A percentile compares a stretch with the other conserved stretches of the same genome.
These are phyloP conservation scores for Tolypocladium tropicale DNA, from an alignment of 2,329 filamentous ascomycete species.

Conservation along the genomic window DNA sequence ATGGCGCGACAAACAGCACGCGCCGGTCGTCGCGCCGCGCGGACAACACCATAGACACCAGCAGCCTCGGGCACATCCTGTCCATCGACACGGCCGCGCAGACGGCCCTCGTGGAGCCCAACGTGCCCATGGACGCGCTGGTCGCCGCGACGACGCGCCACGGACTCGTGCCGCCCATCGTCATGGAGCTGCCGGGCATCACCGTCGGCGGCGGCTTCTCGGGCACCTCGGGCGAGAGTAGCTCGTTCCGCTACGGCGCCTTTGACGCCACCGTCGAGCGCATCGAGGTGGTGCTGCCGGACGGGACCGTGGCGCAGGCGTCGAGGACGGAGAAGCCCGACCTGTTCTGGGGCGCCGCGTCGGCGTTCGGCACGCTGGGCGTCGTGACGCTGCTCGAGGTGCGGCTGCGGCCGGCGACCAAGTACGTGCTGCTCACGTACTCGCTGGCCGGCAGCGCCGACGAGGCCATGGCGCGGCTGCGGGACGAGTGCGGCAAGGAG, in stretches of 20 bases:
- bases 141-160: constrained; percentile 45
- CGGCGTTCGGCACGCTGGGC: constrained; percentile 57
- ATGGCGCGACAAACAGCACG: constrained; percentile 70
- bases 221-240: constrained; percentile 58
- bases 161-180: constrained; percentile 51
- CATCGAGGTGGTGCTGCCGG: constrained; percentile 55
- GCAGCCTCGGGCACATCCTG: constrained; percentile 51
- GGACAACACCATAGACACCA: constrained; percentile 57
- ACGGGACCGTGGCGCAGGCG: constrained; percentile 44
- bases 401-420: constrained; percentile 42
- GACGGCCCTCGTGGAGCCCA: constrained; percentile 58
- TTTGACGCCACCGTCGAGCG: constrained; percentile 52
- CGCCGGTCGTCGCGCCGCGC: constrained; percentile 40
- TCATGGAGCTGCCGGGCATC: constrained; percentile 66
- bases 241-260: constrained; percentile 55
- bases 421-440: constrained; percentile 50
- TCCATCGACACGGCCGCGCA: constrained; percentile 40
- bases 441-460: constrained; percentile 29
- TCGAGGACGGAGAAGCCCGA: constrained; percentile 45
- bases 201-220: constrained; percentile 59
- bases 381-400: constrained; percentile 55
- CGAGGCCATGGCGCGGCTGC: constrained; percentile 31
- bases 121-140: constrained; percentile 57
- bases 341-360: constrained; percentile 54
- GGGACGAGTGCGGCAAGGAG: constrained; percentile 27